Evolutionary conservation across 2,329 filamentous ascomycete genomes (phyloP).

Genomic region (Talaromyces verruculosus): DNA sequence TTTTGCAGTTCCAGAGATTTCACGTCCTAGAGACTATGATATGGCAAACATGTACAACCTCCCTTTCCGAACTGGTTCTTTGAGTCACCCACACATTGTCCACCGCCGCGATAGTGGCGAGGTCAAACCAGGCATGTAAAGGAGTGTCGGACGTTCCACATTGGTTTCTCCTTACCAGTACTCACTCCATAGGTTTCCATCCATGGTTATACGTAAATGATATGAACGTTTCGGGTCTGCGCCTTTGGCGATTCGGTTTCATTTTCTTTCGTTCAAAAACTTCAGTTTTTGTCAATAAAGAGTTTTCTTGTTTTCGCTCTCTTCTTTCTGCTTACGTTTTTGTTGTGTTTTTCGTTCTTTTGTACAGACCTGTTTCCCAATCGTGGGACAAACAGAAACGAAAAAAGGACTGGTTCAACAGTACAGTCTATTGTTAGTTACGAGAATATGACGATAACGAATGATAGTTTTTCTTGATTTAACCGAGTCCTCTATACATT

Average conservation of each 20-base stretch:
- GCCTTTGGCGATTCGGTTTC: background rate
- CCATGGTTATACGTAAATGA: background rate
- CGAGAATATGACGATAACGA: slow-evolving; percentile 12
- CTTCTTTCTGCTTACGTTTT: background rate
- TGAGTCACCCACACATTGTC: slow-evolving; percentile 32
- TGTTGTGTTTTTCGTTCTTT: background rate
- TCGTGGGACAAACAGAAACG: background rate
- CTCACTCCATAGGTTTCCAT: background rate
- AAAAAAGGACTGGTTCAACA: slow-evolving; percentile 14
- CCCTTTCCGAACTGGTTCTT: slow-evolving; percentile 35
- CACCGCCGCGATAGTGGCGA: slow-evolving; percentile 10
- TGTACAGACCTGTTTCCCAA: slow-evolving; percentile 2
- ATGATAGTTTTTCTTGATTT: background rate
- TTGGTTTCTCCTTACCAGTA: background rate
- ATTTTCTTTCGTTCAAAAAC: background rate
- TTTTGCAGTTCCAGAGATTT: slow-evolving; percentile 21
- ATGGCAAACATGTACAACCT: slow-evolving; percentile 15
- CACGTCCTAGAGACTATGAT: slow-evolving; percentile 12
- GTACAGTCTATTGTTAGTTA: slow-evolving; percentile 14
- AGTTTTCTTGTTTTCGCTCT: background rate
- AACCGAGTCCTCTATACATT: background rate
- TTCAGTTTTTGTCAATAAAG: background rate
- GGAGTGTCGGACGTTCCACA: background rate
- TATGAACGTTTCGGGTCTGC: slow-evolving; percentile 8
- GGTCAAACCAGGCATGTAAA: slow-evolving; percentile 8